Conservation (phyloP, 768 basidiomycete genomes). For the Phylloporus sp. region DNA sequence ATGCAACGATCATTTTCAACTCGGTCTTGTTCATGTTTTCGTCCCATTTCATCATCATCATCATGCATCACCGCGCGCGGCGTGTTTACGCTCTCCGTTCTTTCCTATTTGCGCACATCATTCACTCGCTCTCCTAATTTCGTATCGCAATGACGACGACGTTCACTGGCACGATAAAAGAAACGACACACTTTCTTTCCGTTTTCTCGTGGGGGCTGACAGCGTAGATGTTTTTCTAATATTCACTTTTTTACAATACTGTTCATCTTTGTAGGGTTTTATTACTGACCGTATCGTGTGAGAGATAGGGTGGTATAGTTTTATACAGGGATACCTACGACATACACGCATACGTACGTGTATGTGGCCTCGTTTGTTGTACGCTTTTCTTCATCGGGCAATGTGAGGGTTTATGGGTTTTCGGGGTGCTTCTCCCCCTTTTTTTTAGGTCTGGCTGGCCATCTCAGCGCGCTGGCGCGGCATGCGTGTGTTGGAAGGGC, state of each 20-base stretch:
- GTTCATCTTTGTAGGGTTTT: slow-evolving; percentile 10
- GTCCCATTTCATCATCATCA: slow-evolving; percentile 2
- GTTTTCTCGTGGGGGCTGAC: background rate
- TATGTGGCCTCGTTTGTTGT: slow-evolving; percentile 3
- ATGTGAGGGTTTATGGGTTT: slow-evolving; percentile 2
- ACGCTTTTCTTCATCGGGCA: slow-evolving; percentile 1
- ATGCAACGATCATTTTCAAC: slow-evolving; percentile 8
- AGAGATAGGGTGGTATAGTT: slow-evolving; percentile 14
- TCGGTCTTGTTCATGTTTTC: slow-evolving; percentile 8
- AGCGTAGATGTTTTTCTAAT: slow-evolving; percentile 12
- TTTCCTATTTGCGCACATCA: too few relatives aligned
- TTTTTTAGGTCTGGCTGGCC: background rate
- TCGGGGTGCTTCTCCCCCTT: background rate
- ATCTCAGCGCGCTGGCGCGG: background rate
- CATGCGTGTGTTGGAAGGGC: background rate
- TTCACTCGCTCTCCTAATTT: slow-evolving; percentile 7
- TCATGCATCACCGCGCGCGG: slow-evolving; percentile 16
- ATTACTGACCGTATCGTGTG: slow-evolving; percentile 2
- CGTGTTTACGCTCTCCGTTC: slow-evolving; percentile 10
- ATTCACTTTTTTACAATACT: background rate
- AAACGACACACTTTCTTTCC: background rate
- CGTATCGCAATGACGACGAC: slow-evolving; percentile 4
- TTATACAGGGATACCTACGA: slow-evolving; percentile 9
- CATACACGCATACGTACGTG: slow-evolving; percentile 1
- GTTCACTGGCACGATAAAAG: slow-evolving; percentile 4